Evolutionary conservation across 2,329 filamentous ascomycete species (phyloP), one percentile per base, ranked within the genome.

Genomic region (Penicillium sp.): DNA sequence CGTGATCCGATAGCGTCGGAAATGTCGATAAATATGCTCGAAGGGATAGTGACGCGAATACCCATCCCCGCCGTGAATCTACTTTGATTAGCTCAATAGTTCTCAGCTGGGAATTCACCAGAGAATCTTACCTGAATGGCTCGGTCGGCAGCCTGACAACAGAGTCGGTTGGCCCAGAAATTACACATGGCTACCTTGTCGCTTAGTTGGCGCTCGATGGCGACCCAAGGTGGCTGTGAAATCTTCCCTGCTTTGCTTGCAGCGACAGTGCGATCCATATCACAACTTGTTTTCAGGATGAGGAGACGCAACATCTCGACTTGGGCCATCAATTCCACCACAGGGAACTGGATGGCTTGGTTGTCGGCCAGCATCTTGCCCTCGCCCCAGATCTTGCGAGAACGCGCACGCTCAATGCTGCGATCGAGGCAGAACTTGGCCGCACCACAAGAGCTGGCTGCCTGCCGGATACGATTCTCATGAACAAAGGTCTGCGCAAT

Each of bases 151-250:
- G 85, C 84, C 68, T 88, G 79, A 11, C 82, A 85, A 54, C 83
- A 86, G 39, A 88, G 71, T 38, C 86, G 75, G 67, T 88, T 88
- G 0, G 84, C 85, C 79, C 83, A 88, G 69, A 86, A 88, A 67
- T 88, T 88, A 73, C 86, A 88, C 86, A 88, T 88, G 55, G 79
- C 82, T 34, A 88, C 84, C 68, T 86, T 85, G 69, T 86, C 83
- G 25, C 84, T 83, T n/a, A 88, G 75, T 63, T 78, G 79, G 68
- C 77, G 79, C 74, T 88, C 86, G 31, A 88, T 84, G 37, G 83
- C 81, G 6, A 82, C 69, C 78, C 78, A 81, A 2, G 78, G 77
- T 54, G 75, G 73, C 54, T 70, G 59, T 22, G 56, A 43, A 11
- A 50, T 43, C 5, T 51, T 34, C 1, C 60, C 52, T 28, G 61